Evolutionary conservation across 1,284 basidiomycete genomes (phyloP), one percentile per base, ranked within the genome.

Genomic region (Earliella scabrosa): DNA sequence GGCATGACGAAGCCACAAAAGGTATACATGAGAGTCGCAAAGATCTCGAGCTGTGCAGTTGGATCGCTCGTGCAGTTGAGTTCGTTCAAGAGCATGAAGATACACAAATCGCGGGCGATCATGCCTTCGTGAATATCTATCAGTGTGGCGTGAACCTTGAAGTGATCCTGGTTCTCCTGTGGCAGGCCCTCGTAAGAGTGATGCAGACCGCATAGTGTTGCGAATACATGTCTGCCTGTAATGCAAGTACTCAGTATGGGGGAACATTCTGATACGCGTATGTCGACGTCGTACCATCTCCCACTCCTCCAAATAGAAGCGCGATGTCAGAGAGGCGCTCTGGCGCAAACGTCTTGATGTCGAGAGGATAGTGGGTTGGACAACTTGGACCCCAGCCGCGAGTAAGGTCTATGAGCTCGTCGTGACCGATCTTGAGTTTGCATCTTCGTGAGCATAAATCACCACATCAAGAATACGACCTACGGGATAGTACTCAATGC

Each of bases 81-180:
- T 13, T 63, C 29, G 32, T 66, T 40, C 11, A 66, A 21, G 21
- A 69, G 54, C 38, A 63, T 47, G n/a, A 68, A 34, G 10, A 70
- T n/a, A 34, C 54, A 54, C 9, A 69, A 58, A 44, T 67, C 64
- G 2, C 68, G 63, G 2, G 66, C 64, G 3, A 70, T 49, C 0
- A 58, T 54, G 9, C 50, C 60, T n/a, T 68, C 66, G 35, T 69
- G 65, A 11, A 67, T 52, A 45, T 69, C 68, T 10, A 65, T 46
- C 21, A 67, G 47, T 2, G 68, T 68, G 11, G 68, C 48, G 38
- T 70, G 67, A n/a, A n/a, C n/a, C n/a, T n/a, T n/a, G n/a, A n/a
- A n/a, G n/a, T n/a, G n/a, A n/a, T n/a, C n/a, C n/a, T n/a, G n/a
- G n/a, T n/a, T n/a, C n/a, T n/a, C n/a, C n/a, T n/a, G n/a, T n/a